phyloP scores from a whole-genome alignment of 192 early-diverging fungal genomes.

The Podila minutissima region DNA sequence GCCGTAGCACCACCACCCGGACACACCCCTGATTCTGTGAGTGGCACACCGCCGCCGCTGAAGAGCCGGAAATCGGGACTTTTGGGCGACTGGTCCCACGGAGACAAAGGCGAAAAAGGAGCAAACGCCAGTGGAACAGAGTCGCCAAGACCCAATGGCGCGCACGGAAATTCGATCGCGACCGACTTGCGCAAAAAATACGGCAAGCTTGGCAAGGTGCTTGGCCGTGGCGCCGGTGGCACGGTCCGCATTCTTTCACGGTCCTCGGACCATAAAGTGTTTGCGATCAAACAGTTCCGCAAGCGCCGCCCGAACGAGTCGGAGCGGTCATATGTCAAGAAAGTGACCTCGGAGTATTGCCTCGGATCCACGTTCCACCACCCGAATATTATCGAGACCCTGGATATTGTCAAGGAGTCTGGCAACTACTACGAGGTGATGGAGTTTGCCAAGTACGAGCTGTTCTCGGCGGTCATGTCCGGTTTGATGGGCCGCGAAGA shows the following conservation, averaged over 20 bases:
- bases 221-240: slow-evolving; percentile 74
- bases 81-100: background rate
- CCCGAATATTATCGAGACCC: slow-evolving; percentile 80
- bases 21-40: background rate
- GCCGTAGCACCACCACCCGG: too few species aligned
- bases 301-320: slow-evolving; percentile 65
- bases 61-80: background rate
- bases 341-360: slow-evolving; percentile 86
- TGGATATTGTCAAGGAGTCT: slow-evolving; percentile 79
- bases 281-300: slow-evolving; percentile 81
- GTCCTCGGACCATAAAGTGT: slow-evolving; percentile 63
- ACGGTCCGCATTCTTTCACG: slow-evolving; percentile 69
- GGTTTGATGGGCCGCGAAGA: slow-evolving; percentile 81
- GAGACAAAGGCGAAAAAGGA: background rate
- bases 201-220: slow-evolving; percentile 63
- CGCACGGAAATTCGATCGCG: background rate
- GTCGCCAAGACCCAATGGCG: background rate
- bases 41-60: background rate
- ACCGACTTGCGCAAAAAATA: slow-evolving; percentile 47
- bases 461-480: slow-evolving; percentile 83
- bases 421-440: slow-evolving; percentile 78
- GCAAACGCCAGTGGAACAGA: background rate
- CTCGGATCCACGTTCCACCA: slow-evolving; percentile 80
- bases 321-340: slow-evolving; percentile 82
- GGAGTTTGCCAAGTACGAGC: slow-evolving; percentile 94